Base-by-base conservation (phyloP, 805 yeast genomes). In the Yarrowia alimentaria region DNA sequence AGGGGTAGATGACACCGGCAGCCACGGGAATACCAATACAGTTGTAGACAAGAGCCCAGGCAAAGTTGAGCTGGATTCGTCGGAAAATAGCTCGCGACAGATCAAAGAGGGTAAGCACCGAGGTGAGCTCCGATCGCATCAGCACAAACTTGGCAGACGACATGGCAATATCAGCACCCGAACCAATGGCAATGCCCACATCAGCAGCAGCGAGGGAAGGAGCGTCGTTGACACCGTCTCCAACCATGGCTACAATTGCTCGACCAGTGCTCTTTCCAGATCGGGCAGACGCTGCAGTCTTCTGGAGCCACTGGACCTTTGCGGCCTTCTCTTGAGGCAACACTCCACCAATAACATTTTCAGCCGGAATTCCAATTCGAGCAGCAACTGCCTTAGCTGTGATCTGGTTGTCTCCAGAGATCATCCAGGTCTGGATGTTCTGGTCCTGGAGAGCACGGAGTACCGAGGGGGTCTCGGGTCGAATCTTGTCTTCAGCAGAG, bases 11-110 rank as follows among this genome's bases (percentile, higher is more conserved):
- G n/a, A 83, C 76, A 1, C 97, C 97, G 82, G 94, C 91, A 0
- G 98, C 96, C 58, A 91, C 76, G 2, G 98, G 99, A 26, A 91
- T 74, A 83, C 93, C 91, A 21, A 85, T 69, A 13, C 85, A 32
- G 60, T 91, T 91, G 68, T 91, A 91, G 33, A 88, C 69, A 7
- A 83, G 76, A 1, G 98, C 96, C 84, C 96, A 85, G 52, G 85
- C 64, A 58, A 91, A 86, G 64, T 93, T 93, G 66, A 82, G 62
- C 62, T 83, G 85, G 56, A 91, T 85, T 56, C 88, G 77, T 26
- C 66, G 65, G 63, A 90, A 83, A 0, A 96, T 88, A 25, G 73
- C 75, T 35, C 72, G 69, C 0, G 95, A 80, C 10, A 91, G 77
- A 53, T 83, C 85, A 22, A 85, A 62, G 29, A 85, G 66, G 0